A percentile compares a stretch with the other conserved stretches of the same genome.
Conservation (phyloP, 176 grass and related monocot species). For the Tillandsia fasciculata region DNA sequence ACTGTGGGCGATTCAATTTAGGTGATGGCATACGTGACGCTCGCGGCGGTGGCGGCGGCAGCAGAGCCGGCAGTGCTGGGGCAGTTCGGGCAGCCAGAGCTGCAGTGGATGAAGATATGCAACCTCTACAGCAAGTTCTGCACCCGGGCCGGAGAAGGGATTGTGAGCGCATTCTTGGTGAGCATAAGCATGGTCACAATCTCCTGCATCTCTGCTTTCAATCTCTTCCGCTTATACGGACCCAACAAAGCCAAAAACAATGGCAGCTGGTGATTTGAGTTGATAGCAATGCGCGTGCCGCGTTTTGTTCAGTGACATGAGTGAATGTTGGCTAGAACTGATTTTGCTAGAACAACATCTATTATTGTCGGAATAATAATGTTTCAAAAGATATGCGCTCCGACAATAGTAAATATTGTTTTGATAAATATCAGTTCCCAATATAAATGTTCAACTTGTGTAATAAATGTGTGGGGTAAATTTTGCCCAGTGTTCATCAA, state of each 20-base stretch:
- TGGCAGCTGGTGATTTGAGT: not conserved
- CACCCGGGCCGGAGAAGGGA: constrained; percentile 30
- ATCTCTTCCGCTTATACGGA: constrained; percentile 74
- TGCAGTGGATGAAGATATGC: constrained; percentile 88
- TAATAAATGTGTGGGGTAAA: too few species aligned
- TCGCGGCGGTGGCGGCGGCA: constrained; percentile 46
- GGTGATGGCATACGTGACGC: constrained; percentile 56
- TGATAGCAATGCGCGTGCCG: too few species aligned
- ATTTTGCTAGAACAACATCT: too few species aligned
- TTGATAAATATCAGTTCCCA: too few species aligned
- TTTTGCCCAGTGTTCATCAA: too few species aligned
- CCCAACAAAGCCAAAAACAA: constrained; percentile 21
- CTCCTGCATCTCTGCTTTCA: constrained; percentile 60
- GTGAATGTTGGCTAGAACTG: too few species aligned
- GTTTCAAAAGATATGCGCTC: too few species aligned
- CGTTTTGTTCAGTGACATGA: too few species aligned
- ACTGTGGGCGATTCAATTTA: not conserved
- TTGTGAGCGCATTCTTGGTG: constrained; percentile 40
- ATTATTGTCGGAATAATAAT: too few species aligned
- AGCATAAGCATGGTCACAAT: constrained; percentile 29
- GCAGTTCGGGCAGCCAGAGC: constrained; percentile 42
- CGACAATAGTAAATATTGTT: too few species aligned
- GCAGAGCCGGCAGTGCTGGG: constrained; percentile 44
- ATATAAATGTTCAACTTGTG: too few species aligned
- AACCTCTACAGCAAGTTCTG: constrained; percentile 71